Conservation (phyloP, 768 basidiomycete species). For the Kwoniella botswanensis region DNA sequence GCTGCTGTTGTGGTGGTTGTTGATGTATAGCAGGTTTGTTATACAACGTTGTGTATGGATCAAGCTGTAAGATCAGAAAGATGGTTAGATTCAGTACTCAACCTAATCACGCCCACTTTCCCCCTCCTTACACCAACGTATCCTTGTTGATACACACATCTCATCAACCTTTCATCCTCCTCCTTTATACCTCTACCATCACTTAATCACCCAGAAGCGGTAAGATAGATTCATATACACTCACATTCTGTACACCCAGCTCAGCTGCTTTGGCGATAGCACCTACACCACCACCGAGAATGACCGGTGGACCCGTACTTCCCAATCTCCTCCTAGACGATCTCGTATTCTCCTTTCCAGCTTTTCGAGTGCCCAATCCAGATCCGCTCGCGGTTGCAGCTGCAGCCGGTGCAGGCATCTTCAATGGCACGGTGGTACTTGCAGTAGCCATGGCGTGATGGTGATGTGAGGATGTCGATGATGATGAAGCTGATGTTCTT, state of each 20-base stretch:
- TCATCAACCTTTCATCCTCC: conserved; percentile 1
- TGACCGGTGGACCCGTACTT: conserved; percentile 31
- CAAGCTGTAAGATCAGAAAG: conserved; percentile 4
- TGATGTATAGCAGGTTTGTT: conserved; percentile 15
- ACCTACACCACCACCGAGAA: conserved; percentile 38
- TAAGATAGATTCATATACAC: not conserved
- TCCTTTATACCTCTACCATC: conserved; percentile 4
- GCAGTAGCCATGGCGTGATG: conserved; percentile 13
- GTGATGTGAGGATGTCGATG: not conserved
- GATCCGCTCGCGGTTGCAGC: not conserved
- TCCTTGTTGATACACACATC: conserved; percentile 3
- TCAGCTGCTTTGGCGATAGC: conserved; percentile 26
- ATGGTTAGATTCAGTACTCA: not conserved
- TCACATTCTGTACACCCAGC: conserved; percentile 18
- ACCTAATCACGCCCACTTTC: not conserved
- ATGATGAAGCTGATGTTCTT: not conserved
- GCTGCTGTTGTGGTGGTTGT: not conserved
- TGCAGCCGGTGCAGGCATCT: conserved; percentile 6
- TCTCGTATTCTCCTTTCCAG: conserved; percentile 12
- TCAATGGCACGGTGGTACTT: conserved; percentile 9
- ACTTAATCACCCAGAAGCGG: not conserved
- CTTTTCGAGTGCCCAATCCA: not conserved
- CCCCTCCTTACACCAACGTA: conserved; percentile 8
- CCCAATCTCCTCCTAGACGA: conserved; percentile 29
- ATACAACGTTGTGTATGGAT: conserved; percentile 20